phyloP scores from a whole-genome alignment of 805 yeast species.

The Yamadazyma paraphyllophila region DNA sequence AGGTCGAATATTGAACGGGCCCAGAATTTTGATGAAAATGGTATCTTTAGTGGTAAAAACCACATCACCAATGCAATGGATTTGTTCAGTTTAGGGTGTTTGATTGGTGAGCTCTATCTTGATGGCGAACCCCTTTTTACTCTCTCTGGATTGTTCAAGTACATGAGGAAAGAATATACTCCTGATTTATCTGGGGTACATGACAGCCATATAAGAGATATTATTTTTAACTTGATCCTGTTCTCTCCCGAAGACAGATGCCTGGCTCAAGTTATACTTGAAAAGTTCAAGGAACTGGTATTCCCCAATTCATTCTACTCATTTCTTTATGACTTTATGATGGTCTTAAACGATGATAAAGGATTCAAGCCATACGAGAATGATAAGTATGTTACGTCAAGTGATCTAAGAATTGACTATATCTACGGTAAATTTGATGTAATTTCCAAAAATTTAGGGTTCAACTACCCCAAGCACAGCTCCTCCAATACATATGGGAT shows the following conservation, averaged over 20 bases:
- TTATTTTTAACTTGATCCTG: slow-evolving; percentile 63
- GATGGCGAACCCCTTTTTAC: slow-evolving; percentile 89
- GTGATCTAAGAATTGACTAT: slow-evolving; percentile 52
- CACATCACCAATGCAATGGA: slow-evolving; percentile 67
- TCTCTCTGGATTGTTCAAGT: slow-evolving; percentile 82
- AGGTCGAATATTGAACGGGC: slow-evolving; percentile 17
- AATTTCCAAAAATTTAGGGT: slow-evolving; percentile 26
- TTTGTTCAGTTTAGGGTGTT: slow-evolving; percentile 79
- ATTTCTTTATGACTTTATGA: slow-evolving; percentile 68
- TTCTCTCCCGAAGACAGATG: slow-evolving; percentile 61
- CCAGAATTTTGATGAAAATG: slow-evolving; percentile 24
- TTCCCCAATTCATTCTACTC: slow-evolving; percentile 69
- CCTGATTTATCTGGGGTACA: slow-evolving; percentile 63
- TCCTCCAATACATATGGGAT: slow-evolving; percentile 8
- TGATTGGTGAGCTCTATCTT: slow-evolving; percentile 80
- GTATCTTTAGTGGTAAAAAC: slow-evolving; percentile 16
- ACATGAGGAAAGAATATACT: slow-evolving; percentile 61
- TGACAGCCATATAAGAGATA: slow-evolving; percentile 46
- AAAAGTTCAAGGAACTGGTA: slow-evolving; percentile 44
- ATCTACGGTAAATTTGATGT: slow-evolving; percentile 59
- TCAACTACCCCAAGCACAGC: slow-evolving; percentile 17
- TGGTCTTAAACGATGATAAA: slow-evolving; percentile 25
- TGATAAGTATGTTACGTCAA: slow-evolving; percentile 22
- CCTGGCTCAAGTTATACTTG: slow-evolving; percentile 53
- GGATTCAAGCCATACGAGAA: slow-evolving; percentile 14